Base-by-base conservation (phyloP, 2,329 filamentous ascomycete genomes). In the Aspergillus amoenus region DNA sequence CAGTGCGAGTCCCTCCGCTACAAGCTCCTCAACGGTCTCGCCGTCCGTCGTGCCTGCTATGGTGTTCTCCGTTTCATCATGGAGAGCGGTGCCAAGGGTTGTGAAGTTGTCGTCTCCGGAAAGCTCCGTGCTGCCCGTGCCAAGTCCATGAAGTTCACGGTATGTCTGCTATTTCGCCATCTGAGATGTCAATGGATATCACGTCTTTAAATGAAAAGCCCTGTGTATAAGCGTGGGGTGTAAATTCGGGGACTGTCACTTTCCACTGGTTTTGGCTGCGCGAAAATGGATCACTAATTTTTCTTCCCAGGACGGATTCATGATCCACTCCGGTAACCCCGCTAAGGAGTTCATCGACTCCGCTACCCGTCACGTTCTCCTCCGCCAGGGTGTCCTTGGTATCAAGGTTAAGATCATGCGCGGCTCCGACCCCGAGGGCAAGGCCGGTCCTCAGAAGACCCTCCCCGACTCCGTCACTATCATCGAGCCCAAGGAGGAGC, bases 341-440 rank as follows among this genome's bases (percentile, higher is more conserved):
- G 94, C 93, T 77, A 93, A 95, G 84, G 94, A 99, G 84, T 99
- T 99, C 85, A 99, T 99, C 80, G 94, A 99, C 86, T 86, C 83
- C 75, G 95, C 95, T 72, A 97, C 94, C 76, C 94, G 94, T 74
- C 94, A 99, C 91, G 94, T 99, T 74, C 92, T 99, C 70, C 93
- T 99, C 81, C 91, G 95, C 83, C 94, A 99, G 86, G 94, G 94
- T 90, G 94, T 99, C 69, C 86, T 99, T 69, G 94, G 94, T 84
- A 99, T 99, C 85, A 99, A 99, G 88, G 94, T 99, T 82, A 99
- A 99, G 93, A 99, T 99, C 84, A 99, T 99, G 94, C 93, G 95
- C 80, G 94, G 94, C 78, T 94, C 91, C 72, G 94, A 99, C 85
- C 94, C 94, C 79, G 92, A 97, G 83, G 94, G 94, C 88, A 99